A percentile compares a stretch with the other conserved stretches of the same genome.
phyloP scores from a whole-genome alignment of 192 early-diverging fungal genomes.

The Mortierella antarctica region DNA sequence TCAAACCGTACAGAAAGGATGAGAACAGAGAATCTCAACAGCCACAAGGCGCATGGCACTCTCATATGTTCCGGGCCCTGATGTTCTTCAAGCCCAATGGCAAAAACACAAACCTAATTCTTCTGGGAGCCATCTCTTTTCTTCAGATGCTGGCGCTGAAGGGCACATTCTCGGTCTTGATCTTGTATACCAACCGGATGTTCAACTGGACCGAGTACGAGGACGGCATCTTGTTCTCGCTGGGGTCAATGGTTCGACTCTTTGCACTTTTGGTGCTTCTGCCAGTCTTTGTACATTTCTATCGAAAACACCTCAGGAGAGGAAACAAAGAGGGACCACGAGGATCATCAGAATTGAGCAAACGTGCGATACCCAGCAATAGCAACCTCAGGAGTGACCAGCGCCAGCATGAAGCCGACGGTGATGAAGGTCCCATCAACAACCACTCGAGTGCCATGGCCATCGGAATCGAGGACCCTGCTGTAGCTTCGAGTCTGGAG shows the following conservation, averaged over 20 bases:
- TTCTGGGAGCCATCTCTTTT: slow-evolving; percentile 36
- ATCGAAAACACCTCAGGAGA: slow-evolving; percentile 14
- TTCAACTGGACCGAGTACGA: slow-evolving; percentile 62
- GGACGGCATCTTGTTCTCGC: slow-evolving; percentile 50
- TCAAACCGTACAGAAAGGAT: slow-evolving; percentile 4
- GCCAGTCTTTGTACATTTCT: slow-evolving; percentile 44
- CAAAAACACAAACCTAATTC: slow-evolving; percentile 28
- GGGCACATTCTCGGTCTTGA: slow-evolving; percentile 36
- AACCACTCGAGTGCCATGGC: slow-evolving; percentile 2
- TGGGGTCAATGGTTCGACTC: slow-evolving; percentile 29
- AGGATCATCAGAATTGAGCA: neutral
- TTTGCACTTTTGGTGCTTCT: slow-evolving; percentile 44
- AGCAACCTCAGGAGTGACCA: neutral
- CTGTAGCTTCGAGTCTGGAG: slow-evolving; percentile 33
- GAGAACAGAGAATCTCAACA: neutral
- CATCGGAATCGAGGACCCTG: slow-evolving; percentile 11
- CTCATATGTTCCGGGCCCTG: slow-evolving; percentile 11
- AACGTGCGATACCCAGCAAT: neutral
- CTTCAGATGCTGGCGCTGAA: slow-evolving; percentile 26
- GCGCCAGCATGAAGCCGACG: neutral
- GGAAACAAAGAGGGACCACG: neutral
- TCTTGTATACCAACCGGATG: slow-evolving; percentile 56
- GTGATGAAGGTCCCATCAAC: neutral
- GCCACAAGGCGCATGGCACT: slow-evolving; percentile 15
- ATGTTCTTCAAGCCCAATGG: slow-evolving; percentile 29